phyloP scores from a whole-genome alignment of 805 yeast genomes.

The Zygoascus tannicola region DNA sequence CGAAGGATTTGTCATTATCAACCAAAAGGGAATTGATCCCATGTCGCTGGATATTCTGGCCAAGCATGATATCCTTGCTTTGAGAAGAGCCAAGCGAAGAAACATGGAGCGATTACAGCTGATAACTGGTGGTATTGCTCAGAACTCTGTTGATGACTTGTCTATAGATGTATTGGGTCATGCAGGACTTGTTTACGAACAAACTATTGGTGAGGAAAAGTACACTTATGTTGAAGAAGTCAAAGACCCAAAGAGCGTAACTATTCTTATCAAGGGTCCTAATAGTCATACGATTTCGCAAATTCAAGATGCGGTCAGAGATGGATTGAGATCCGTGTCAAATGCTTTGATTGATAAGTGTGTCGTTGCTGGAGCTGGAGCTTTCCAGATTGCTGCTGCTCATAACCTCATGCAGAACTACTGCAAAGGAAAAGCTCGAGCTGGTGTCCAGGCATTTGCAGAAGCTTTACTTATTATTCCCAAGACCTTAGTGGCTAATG shows the following conservation, averaged over 20 bases:
- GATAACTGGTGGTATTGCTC: constrained; percentile 95
- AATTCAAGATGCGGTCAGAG: constrained; percentile 94
- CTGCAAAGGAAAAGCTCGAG: constrained; percentile 74
- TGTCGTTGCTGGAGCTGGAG: constrained; percentile 95
- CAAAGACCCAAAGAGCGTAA: constrained; percentile 81
- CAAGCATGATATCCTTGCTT: constrained; percentile 82
- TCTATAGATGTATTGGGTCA: constrained; percentile 70
- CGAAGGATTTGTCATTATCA: constrained; percentile 84
- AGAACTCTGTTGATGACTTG: constrained; percentile 92
- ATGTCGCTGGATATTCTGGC: constrained; percentile 93
- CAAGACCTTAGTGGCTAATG: constrained; percentile 82
- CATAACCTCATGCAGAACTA: constrained; percentile 49
- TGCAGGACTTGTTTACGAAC: constrained; percentile 87
- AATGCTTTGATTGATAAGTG: constrained; percentile 79
- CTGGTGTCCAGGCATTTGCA: constrained; percentile 89
- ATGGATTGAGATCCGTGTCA: constrained; percentile 90
- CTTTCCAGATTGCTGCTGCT: constrained; percentile 79
- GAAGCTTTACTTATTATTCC: constrained; percentile 89
- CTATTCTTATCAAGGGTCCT: constrained; percentile 88
- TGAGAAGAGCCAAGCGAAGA: constrained; percentile 97
- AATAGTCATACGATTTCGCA: constrained; percentile 82
- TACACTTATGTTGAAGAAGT: constrained; percentile 88
- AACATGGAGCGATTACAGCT: constrained; percentile 97
- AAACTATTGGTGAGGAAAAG: constrained; percentile 93
- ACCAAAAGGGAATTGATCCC: constrained; percentile 98